Evolutionary conservation across 2,329 filamentous ascomycete species (phyloP).

Genomic region (Epichloe bromicola): DNA sequence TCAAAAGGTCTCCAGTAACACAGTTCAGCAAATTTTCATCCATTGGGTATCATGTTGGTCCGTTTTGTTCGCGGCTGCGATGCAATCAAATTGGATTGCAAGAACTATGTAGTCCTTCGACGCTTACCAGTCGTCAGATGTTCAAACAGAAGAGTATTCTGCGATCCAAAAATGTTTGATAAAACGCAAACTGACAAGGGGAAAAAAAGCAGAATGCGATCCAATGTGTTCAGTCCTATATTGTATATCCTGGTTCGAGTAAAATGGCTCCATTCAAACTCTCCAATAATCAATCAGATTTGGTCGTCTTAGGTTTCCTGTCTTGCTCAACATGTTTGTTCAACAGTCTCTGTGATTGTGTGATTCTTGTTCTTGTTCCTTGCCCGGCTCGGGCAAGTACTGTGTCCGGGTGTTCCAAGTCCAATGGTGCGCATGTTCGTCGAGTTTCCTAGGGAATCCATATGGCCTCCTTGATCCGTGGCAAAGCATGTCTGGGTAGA

Average conservation of each 20-base stretch:
- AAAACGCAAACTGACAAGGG: neutral
- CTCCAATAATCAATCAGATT: neutral
- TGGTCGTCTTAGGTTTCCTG: neutral
- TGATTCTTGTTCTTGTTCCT: conserved; percentile 1
- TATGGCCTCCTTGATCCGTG: neutral
- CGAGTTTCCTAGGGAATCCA: neutral
- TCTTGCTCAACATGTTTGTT: conserved; percentile 3
- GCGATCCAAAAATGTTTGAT: neutral
- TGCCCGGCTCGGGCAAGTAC: conserved; percentile 9
- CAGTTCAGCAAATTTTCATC: neutral
- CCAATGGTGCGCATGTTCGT: neutral
- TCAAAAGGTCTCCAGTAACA: neutral
- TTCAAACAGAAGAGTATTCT: neutral
- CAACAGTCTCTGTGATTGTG: neutral
- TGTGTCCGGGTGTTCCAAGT: conserved; percentile 2
- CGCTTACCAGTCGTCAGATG: conserved; percentile 7
- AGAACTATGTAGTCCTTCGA: conserved; percentile 7
- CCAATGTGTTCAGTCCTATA: neutral
- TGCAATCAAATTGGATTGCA: conserved; percentile 13
- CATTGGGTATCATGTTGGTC: neutral
- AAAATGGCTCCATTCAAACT: neutral
- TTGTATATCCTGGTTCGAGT: neutral
- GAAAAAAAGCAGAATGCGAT: neutral
- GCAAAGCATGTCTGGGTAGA: neutral
- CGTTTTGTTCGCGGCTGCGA: conserved; percentile 10